A percentile compares a stretch with the other conserved stretches of the same genome.
Evolutionary conservation across 2,329 filamentous ascomycete genomes (phyloP).

Genomic region (Apiospora koreana): DNA sequence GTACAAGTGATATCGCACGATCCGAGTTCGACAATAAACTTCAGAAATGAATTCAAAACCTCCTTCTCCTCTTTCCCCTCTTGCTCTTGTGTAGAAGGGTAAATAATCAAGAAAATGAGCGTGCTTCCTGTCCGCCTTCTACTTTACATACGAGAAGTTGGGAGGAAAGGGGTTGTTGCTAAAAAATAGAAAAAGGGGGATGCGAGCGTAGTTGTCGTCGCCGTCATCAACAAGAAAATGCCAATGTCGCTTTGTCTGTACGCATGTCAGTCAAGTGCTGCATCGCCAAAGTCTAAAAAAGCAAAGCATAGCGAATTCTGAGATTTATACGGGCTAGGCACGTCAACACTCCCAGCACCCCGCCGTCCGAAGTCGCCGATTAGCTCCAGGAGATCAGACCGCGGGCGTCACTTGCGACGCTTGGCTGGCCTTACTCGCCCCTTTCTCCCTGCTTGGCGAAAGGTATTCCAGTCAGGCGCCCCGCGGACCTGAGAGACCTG

Average conservation of each 20-base stretch:
- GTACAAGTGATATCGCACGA: neutral
- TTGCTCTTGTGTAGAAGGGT: neutral
- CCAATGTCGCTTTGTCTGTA: slow-evolving; percentile 2
- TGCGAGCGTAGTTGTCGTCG: neutral
- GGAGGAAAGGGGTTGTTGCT: neutral
- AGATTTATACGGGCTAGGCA: neutral
- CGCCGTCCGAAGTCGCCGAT: neutral
- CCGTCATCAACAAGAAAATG: neutral
- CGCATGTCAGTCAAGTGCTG: slow-evolving; percentile 5
- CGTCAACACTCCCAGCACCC: neutral
- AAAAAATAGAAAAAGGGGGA: neutral
- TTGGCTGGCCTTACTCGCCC: neutral
- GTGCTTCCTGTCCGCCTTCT: neutral
- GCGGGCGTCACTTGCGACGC: neutral
- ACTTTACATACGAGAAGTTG: neutral
- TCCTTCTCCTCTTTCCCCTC: neutral
- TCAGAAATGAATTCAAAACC: neutral
- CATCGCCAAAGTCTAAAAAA: neutral
- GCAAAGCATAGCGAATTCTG: neutral
- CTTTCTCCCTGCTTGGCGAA: neutral
- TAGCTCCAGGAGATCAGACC: neutral
- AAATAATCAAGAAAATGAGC: neutral
- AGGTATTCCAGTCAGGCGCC: neutral
- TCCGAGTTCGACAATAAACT: neutral
- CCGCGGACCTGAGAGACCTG: neutral